Evolutionary conservation across 192 early-diverging fungal species (phyloP), one percentile per base, ranked within the genome.

Genomic region (Allomyces javanicus): DNA sequence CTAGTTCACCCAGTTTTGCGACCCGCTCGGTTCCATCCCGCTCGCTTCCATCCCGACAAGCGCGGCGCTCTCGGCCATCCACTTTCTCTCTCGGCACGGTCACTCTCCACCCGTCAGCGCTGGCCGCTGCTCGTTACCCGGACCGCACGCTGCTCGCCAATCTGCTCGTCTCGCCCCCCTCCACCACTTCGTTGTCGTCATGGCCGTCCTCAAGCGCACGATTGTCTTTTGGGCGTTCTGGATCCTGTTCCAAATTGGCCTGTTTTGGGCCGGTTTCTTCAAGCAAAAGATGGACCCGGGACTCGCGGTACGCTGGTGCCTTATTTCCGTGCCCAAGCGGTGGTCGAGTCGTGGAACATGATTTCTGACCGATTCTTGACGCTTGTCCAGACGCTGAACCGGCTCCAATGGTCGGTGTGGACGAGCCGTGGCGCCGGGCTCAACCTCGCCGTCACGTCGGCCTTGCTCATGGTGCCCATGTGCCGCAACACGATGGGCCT

Each of bases 381-480:
- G 33, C 33, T 40, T 9, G 4, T 40, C 7, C 50, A 58, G 50
- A n/a, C 21, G 50, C 50, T 58, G 17, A n/a, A 58, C 50, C 1
- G 21, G 21, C 50, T 77, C 64, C 69, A 69, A 10, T 61, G 26
- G 45, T 72, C 68, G 12, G 73, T 77, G 62, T 67, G 24, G 24
- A 63, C 73, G 1, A 74, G 72, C 4, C 72, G 76, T n/a, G 76
- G 72, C 63, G 72, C 72, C 14, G 76, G 76, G 17, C 68, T 77
- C 14, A 63, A 66, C 4, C 67, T 77, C 6, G 68, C 65, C 24
- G 33, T 80, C 40, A 77, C 78, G 70, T 83, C 84, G 62, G 87
- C 82, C 22, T 72, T 89, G 21, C 81, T 94, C 63, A 76, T 93
- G 40, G 76, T 93, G 64, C 87, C 90, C 24, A 88, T 94, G 71